These are phyloP conservation scores for Yamadazyma insecticola DNA, from an alignment of 805 yeast genomes.

Conservation along the genomic window DNA sequence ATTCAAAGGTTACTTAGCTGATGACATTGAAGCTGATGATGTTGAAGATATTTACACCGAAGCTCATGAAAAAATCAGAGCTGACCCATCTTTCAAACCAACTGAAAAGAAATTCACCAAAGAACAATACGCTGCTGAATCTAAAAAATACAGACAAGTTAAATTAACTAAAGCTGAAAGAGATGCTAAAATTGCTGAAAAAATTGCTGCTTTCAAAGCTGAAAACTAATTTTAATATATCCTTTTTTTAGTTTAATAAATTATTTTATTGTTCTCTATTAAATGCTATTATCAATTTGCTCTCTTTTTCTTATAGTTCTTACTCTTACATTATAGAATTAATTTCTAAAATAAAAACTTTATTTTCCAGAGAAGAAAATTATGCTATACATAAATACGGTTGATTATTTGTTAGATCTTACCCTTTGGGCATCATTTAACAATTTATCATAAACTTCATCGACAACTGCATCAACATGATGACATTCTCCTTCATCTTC, in stretches of 20 bases:
- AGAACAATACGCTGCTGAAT: constrained; percentile 96
- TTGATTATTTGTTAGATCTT: constrained; percentile 39
- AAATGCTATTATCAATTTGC: neutral
- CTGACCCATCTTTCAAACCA: constrained; percentile 86
- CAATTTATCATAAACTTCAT: constrained; percentile 68
- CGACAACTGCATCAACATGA: constrained; percentile 45
- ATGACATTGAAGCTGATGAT: constrained; percentile 95
- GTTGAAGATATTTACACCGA: constrained; percentile 91
- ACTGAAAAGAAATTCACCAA: constrained; percentile 91
- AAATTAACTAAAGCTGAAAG: constrained; percentile 92
- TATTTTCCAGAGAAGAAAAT: neutral
- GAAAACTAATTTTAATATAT: constrained; percentile 26
- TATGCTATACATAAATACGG: neutral
- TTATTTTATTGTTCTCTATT: constrained; percentile 1
- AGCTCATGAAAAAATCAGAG: constrained; percentile 97
- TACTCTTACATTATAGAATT: neutral
- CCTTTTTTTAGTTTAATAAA: neutral
- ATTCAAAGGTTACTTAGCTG: constrained; percentile 94
- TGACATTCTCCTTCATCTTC: constrained; percentile 1
- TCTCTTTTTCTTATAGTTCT: neutral
- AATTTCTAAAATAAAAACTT: neutral
- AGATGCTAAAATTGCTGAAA: constrained; percentile 81
- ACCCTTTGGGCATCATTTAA: constrained; percentile 64
- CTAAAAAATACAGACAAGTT: constrained; percentile 84
- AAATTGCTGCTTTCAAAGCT: constrained; percentile 87